These are phyloP conservation scores for Cutaneotrichosporon sp. DNA, from an alignment of 1,284 basidiomycete species.

Conservation along the genomic window DNA sequence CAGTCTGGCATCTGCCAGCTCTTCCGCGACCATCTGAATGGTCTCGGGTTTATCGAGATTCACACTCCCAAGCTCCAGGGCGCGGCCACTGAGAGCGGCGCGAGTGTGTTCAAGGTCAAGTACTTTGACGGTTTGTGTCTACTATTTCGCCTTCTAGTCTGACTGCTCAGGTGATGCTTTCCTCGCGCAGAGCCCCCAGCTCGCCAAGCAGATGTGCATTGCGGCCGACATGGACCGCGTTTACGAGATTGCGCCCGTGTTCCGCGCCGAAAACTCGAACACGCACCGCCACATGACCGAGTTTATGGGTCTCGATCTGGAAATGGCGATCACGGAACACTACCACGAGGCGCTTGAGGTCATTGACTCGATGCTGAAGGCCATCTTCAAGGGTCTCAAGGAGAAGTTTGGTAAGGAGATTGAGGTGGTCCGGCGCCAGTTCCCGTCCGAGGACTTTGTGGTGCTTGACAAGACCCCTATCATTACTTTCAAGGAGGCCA, in stretches of 20 bases:
- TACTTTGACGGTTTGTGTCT: conserved; percentile 81
- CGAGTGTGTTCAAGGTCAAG: conserved; percentile 93
- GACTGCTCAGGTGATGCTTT: conserved; percentile 55
- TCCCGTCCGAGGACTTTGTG: conserved; percentile 84
- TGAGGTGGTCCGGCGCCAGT: conserved; percentile 73
- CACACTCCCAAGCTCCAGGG: conserved; percentile 97
- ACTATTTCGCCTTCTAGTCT: background rate
- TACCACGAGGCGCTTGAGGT: conserved; percentile 93
- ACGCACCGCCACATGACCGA: conserved; percentile 98
- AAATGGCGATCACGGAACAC: conserved; percentile 97
- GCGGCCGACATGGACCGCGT: conserved; percentile 97
- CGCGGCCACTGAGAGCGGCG: conserved; percentile 93
- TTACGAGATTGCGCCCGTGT: conserved; percentile 85
- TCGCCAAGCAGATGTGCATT: conserved; percentile 99
- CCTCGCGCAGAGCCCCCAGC: conserved; percentile 93
- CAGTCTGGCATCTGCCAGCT: conserved; percentile 81
- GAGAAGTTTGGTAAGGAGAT: conserved; percentile 75
- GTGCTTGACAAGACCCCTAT: conserved; percentile 74
- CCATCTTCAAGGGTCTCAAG: conserved; percentile 75
- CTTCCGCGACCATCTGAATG: conserved; percentile 80
- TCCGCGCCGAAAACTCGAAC: conserved; percentile 97
- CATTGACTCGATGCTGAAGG: conserved; percentile 74
- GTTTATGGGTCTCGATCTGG: conserved; percentile 97
- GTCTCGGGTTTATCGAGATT: conserved; percentile 72
- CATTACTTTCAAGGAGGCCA: conserved; percentile 79